Conservation (phyloP, 495 filamentous ascomycete genomes). For the Lentithecium fluviatile region DNA sequence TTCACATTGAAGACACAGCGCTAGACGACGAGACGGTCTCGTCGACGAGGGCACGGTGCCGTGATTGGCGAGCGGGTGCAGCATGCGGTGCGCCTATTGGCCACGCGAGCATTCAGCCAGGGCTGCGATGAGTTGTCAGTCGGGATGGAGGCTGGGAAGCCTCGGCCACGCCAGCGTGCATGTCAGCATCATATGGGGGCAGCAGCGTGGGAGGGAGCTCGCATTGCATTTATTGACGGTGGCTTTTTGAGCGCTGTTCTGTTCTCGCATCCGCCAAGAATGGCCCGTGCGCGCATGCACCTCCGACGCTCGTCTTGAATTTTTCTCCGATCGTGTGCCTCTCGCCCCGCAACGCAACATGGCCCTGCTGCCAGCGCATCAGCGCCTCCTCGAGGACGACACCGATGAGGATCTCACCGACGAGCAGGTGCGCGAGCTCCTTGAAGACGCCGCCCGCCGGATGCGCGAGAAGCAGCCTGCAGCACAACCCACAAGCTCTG, state of each 20-base stretch:
- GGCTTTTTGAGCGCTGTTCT: no score
- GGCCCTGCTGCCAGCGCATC: slow-evolving; percentile 33
- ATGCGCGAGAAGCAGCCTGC: slow-evolving; percentile 44
- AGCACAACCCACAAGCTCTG: not conserved
- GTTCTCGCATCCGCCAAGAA: no score
- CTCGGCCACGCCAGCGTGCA: slow-evolving; percentile 18
- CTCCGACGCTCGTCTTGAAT: not conserved
- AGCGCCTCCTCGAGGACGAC: slow-evolving; percentile 24
- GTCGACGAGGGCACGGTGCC: not conserved
- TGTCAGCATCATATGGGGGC: slow-evolving; percentile 8
- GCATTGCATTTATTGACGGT: no score
- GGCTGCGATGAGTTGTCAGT: slow-evolving; percentile 33
- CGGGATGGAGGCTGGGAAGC: not conserved
- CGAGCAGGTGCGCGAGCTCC: slow-evolving; percentile 60
- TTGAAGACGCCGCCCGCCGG: slow-evolving; percentile 63
- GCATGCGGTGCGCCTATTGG: slow-evolving; percentile 16
- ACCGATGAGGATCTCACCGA: slow-evolving; percentile 57
- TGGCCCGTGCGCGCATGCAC: slow-evolving; percentile 5
- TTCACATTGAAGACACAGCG: slow-evolving; percentile 14
- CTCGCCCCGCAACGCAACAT: slow-evolving; percentile 21
- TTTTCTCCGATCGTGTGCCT: slow-evolving; percentile 9
- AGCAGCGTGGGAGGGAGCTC: no score
- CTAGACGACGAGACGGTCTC: slow-evolving; percentile 1
- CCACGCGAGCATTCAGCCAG: not conserved
- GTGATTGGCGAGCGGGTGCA: slow-evolving; percentile 15